Evolutionary conservation across 1,139 yeast genomes (phyloP), one percentile per base, ranked within the genome.

Genomic region (Wickerhamiella pararugosa): DNA sequence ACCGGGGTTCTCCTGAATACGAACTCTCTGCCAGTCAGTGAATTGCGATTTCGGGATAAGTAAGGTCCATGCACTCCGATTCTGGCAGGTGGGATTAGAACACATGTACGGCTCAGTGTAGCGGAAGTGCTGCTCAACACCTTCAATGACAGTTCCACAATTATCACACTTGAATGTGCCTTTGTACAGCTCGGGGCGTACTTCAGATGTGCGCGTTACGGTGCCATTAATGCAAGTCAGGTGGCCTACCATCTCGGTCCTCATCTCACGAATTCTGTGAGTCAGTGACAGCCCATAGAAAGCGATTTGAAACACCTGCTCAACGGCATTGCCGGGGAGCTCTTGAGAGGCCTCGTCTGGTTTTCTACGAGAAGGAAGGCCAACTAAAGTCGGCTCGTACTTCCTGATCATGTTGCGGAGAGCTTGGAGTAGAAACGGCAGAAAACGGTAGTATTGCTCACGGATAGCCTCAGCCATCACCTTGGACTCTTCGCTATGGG

Each of bases 81-180:
- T 90, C 49, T 76, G 82, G 65, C 99, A 90, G 4, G 81, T 73
- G 6, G 87, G 87, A 49, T 76, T 79, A 21, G 84, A 80, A 63
- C 99, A 90, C 49, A 82, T 76, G 3, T 93, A 79, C 34, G 99
- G 99, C 59, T 90, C 96, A 5, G 98, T 90, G 61, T 79, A 92
- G 57, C 78, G 81, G 70, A 90, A 92, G 36, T 79, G 75, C 62
- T 90, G 99, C 56, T 90, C 98, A 27, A 90, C 81, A 42, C 87
- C 90, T 53, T 83, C 92, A 26, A 87, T 79, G 1, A 80, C 66
- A 0, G 96, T 82, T 41, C 83, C 73, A 61, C 99, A 90, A 55
- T 76, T 68, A 53, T 84, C 94, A 66, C 99, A 90, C 1, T 86
- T 76, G 59, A 90, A 90, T 25, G 92, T 73, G 5, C 87, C 99